Evolutionary conservation across 176 grass and related monocot species (phyloP).

Genomic region (Cocos nucifera): DNA sequence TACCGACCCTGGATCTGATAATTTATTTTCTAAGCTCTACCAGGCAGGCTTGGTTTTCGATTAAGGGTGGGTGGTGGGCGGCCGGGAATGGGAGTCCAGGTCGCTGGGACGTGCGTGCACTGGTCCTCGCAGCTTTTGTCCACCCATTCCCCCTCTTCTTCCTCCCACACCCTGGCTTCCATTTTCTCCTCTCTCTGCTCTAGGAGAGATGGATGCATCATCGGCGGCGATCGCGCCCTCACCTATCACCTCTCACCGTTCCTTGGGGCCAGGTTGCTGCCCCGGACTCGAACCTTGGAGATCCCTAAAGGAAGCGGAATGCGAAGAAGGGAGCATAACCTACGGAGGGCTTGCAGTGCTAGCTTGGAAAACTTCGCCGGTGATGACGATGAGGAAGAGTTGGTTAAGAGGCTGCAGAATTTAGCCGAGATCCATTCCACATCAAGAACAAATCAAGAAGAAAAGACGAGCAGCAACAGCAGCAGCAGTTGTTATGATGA

Average conservation of each 20-base stretch:
- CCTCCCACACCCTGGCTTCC: not conserved
- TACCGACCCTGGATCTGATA: too few species aligned
- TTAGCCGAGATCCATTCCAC: constrained; percentile 3
- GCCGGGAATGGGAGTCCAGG: constrained; percentile 7
- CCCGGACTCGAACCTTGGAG: constrained; percentile 39
- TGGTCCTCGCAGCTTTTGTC: not conserved
- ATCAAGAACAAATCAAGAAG: not conserved
- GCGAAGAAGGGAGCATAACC: constrained; percentile 4
- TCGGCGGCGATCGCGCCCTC: not conserved
- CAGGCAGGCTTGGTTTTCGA: too few species aligned
- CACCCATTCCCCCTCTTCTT: not conserved
- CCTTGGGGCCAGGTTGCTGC: constrained; percentile 25
- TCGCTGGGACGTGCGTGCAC: not conserved
- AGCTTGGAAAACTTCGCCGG: constrained; percentile 40
- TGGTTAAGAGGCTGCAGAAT: constrained; percentile 61
- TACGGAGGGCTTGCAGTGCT: constrained; percentile 32
- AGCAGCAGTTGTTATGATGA: not conserved
- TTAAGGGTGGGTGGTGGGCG: too few species aligned
- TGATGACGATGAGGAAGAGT: constrained; percentile 42
- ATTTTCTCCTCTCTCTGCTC: not conserved
- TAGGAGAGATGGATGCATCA: not conserved
- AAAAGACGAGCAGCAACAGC: too few species aligned
- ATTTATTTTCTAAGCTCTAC: too few species aligned
- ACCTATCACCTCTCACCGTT: constrained; percentile 6
- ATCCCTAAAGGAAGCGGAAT: constrained; percentile 12